phyloP scores from a whole-genome alignment of 2,329 filamentous ascomycete genomes.

The Ceratocystis huliohia region DNA sequence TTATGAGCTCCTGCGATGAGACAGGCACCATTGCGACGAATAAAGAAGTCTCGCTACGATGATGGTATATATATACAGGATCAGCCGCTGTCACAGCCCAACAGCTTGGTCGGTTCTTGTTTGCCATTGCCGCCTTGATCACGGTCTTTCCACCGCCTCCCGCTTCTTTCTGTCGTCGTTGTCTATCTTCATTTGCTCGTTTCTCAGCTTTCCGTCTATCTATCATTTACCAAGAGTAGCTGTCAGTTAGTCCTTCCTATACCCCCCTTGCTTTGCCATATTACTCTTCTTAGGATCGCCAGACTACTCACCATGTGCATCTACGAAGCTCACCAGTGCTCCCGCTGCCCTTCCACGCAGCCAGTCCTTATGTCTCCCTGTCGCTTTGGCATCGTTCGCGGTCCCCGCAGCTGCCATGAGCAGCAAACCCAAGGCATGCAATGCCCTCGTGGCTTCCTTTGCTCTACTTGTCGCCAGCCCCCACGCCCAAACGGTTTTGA shows the following conservation, averaged over 20 bases:
- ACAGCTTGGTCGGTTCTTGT: background rate
- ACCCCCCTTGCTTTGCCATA: background rate
- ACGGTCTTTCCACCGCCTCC: background rate
- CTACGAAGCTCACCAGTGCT: slow-evolving; percentile 7
- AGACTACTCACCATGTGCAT: slow-evolving; percentile 5
- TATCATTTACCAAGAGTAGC: background rate
- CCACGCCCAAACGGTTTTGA: slow-evolving; percentile 4
- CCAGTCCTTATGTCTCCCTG: slow-evolving; percentile 1
- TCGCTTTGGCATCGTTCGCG: slow-evolving; percentile 1
- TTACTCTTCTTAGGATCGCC: background rate
- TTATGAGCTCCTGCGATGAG: background rate
- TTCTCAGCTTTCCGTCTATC: background rate
- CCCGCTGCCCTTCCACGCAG: background rate
- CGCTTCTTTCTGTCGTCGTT: background rate
- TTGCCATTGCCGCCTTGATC: background rate
- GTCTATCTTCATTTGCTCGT: background rate
- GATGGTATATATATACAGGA: background rate
- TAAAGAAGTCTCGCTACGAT: background rate
- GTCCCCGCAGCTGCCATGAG: background rate
- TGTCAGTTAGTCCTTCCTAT: slow-evolving; percentile 6
- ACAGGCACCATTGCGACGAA: background rate
- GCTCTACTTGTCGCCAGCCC: background rate
- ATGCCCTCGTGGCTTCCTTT: background rate
- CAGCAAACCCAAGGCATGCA: slow-evolving; percentile 5
- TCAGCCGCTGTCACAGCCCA: background rate